Evolutionary conservation across 768 basidiomycete genomes (phyloP).

Genomic region (Macrolepiota dolichaula): DNA sequence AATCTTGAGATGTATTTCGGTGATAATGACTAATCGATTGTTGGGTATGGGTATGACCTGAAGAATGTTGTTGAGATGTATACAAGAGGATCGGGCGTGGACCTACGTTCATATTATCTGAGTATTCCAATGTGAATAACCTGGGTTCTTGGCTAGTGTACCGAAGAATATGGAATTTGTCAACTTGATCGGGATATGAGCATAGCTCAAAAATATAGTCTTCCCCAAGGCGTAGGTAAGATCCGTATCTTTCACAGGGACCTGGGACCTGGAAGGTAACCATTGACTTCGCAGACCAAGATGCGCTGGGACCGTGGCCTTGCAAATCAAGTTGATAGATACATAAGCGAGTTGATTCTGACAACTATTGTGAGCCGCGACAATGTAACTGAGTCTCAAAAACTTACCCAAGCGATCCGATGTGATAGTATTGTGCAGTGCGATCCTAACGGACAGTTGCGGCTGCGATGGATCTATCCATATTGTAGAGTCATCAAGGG

Average conservation of each 20-base stretch:
- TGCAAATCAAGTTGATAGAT: too few species aligned
- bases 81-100: neutral
- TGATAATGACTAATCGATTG: neutral
- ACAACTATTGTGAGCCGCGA: too few species aligned
- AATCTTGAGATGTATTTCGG: neutral
- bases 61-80: neutral
- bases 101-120: neutral
- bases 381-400: too few species aligned
- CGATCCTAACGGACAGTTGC: too few species aligned
- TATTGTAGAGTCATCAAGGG: neutral
- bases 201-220: too few species aligned
- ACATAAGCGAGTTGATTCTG: neutral
- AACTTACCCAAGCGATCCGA: neutral
- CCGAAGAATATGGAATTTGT: too few species aligned
- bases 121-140: neutral
- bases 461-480: neutral
- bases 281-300: neutral
- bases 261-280: neutral
- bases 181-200: too few species aligned
- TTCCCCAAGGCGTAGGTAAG: too few species aligned
- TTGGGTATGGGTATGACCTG: neutral
- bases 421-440: neutral
- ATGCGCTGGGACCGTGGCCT: too few species aligned
- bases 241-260: too few species aligned
- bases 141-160: too few species aligned